Base-by-base conservation (phyloP, 2,329 filamentous ascomycete species). In the Colletotrichum tropicale region DNA sequence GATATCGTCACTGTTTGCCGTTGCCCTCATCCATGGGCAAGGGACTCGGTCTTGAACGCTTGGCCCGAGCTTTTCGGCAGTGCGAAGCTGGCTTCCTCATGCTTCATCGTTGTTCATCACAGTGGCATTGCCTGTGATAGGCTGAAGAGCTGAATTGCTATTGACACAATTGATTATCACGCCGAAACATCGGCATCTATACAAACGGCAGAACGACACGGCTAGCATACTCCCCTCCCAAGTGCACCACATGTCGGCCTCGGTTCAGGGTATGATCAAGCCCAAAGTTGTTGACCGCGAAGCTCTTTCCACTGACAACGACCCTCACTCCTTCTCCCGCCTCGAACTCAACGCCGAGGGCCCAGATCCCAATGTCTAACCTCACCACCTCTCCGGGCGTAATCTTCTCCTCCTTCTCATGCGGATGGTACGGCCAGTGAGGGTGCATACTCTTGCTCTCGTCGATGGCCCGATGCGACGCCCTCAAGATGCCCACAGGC, bases 331-430 rank as follows among this genome's bases (percentile, higher is more conserved):
- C 64, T 71, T 82, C 79, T 12, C 81, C 81, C 1, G 77, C 80
- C 69, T 81, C 79, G 26, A 78, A 82, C 55, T 81, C 80, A 34
- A 82, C 78, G 12, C 81, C 80, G 58, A 79, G 78, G 2, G 80
- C 80, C 81, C 81, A 82, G 38, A 82, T 81, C 1, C 79, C 80
- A 38, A 82, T 80, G 12, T 82, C 81, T 9, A 82, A 60, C 55
- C 75, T 75, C 16, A 81, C 80, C 10, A 82, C 73, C 2, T 70
- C 71, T 1, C 80, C 81, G 1, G 78, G 80, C 3, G 64, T 21
- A 32, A 79, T 38, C 36, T 74, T 74, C 21, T 70, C 66, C 67
- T 74, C 71, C 34, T 58, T 70, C 16, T 61, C 60, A 28, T 71
- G 71, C n/a, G 60, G 60, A 9, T 74, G 71, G 26, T 65, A 81